These are phyloP conservation scores for Trichophaea hybrida DNA, from an alignment of 2,329 filamentous ascomycete genomes.

Conservation along the genomic window DNA sequence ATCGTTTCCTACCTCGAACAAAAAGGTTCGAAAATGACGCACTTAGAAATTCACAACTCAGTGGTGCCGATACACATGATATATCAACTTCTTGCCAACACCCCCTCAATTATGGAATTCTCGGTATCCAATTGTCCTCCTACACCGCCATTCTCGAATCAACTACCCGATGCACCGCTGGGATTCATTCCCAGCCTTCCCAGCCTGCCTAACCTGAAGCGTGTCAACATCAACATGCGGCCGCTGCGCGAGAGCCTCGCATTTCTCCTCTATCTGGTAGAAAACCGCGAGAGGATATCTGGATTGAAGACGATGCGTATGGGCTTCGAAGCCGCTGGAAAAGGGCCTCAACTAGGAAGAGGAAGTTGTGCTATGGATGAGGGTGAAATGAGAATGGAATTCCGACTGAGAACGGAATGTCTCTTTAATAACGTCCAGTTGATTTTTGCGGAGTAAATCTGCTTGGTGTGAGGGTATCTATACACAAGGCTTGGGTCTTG, in stretches of 20 bases:
- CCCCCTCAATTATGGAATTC: background rate
- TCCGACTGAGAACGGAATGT: background rate
- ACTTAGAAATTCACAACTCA: background rate
- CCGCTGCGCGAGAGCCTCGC: background rate
- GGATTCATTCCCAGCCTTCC: background rate
- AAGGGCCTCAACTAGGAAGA: background rate
- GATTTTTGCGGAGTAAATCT: background rate
- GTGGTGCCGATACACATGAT: background rate
- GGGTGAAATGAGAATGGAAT: background rate
- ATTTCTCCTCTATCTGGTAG: background rate
- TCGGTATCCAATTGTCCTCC: background rate
- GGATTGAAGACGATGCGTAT: background rate
- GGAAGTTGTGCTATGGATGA: background rate
- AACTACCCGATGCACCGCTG: background rate
- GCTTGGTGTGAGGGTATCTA: background rate
- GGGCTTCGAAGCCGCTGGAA: background rate
- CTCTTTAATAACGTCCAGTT: constrained; percentile 1
- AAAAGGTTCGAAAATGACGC: background rate
- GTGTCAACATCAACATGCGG: background rate
- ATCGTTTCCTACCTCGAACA: background rate
- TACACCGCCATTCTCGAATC: background rate
- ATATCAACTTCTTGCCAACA: background rate
- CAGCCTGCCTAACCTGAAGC: background rate
- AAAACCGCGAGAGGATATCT: background rate
- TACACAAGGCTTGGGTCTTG: background rate